A percentile compares a stretch with the other conserved stretches of the same genome.
Evolutionary conservation across 441 rosid genomes (phyloP).

Genomic region (Gossypium schwendimanii): DNA sequence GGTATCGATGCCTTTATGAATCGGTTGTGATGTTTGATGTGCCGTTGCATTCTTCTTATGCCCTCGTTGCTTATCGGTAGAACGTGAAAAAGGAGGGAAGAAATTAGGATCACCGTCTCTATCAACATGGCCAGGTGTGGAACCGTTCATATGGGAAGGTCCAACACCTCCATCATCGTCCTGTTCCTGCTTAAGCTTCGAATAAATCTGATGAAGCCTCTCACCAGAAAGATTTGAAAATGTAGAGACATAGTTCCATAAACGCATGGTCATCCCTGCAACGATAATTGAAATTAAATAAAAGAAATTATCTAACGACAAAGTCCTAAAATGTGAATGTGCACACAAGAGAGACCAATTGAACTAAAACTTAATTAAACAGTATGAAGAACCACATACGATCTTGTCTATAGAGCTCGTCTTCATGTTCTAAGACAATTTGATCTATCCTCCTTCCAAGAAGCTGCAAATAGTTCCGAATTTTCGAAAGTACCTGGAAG

Average conservation of each 20-base stretch:
- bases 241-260: constrained; percentile 96
- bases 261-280: constrained; percentile 78
- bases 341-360: background rate
- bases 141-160: constrained; percentile 60
- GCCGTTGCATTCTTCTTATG: constrained; percentile 30
- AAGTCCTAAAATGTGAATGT: background rate
- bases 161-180: constrained; percentile 74
- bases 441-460: constrained; percentile 81
- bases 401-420: constrained; percentile 69
- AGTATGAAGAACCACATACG: constrained; percentile 43
- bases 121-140: constrained; percentile 30
- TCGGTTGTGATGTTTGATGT: constrained; percentile 41
- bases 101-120: constrained; percentile 39
- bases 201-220: constrained; percentile 80
- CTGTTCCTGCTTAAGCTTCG: constrained; percentile 78
- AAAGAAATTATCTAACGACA: background rate
- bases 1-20: constrained; percentile 54
- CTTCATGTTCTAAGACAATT: constrained; percentile 65
- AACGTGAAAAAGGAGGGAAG: constrained; percentile 34
- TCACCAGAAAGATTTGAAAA: constrained; percentile 92
- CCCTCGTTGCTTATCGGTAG: constrained; percentile 48
- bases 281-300: constrained; percentile 4
- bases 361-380: background rate
- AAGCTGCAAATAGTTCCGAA: constrained; percentile 87
- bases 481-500: constrained; percentile 78